Evolutionary conservation across 2,329 filamentous ascomycete species (phyloP).

Genomic region (Capronia americana): DNA sequence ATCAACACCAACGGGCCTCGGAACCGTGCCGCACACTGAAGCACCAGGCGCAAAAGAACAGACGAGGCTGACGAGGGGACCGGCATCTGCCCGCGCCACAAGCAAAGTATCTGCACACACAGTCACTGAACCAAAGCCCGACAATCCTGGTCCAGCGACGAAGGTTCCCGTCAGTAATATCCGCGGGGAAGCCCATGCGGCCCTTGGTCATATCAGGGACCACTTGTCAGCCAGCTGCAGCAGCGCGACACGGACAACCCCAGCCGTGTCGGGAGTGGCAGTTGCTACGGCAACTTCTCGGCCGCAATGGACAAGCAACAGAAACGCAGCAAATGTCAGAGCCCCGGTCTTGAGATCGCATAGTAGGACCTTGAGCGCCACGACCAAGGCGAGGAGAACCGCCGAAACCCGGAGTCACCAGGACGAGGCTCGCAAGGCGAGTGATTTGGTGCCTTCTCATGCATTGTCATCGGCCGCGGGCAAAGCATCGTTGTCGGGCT

Average conservation of each 20-base stretch:
- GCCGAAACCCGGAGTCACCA: not conserved
- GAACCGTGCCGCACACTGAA: slow-evolving; percentile 5
- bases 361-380: slow-evolving; percentile 14
- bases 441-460: not conserved
- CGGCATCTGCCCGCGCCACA: slow-evolving; percentile 23
- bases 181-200: not conserved
- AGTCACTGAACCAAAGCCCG: slow-evolving; percentile 11
- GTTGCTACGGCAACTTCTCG: slow-evolving; percentile 9
- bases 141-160: slow-evolving; percentile 4
- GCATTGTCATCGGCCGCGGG: not conserved
- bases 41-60: slow-evolving; percentile 20
- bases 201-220: slow-evolving; percentile 14
- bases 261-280: slow-evolving; percentile 3
- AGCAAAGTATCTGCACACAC: slow-evolving; percentile 4
- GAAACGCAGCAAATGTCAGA: not conserved
- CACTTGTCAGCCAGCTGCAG: slow-evolving; percentile 14
- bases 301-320: not conserved
- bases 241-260: slow-evolving; percentile 7
- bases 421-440: not conserved
- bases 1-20: slow-evolving; percentile 8
- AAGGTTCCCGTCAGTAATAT: slow-evolving; percentile 2
- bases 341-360: not conserved
- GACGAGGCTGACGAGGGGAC: slow-evolving; percentile 14
- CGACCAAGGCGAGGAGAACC: slow-evolving; percentile 3
- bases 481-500: not conserved